A percentile compares a stretch with the other conserved stretches of the same genome.
phyloP scores from a whole-genome alignment of 352 stramenopile species.

The Peronospora tabacina region DNA sequence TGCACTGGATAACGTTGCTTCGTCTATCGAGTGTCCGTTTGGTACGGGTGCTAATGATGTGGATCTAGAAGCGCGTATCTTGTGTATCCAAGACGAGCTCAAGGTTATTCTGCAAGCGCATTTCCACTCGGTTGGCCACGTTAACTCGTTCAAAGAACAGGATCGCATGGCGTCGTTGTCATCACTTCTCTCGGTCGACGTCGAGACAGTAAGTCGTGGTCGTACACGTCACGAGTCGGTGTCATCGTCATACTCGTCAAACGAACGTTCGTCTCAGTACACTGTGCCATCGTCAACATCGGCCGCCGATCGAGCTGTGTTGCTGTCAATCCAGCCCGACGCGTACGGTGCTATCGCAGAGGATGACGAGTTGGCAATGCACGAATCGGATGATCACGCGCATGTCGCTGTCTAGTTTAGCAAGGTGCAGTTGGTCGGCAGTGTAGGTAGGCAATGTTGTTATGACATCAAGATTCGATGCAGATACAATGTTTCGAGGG shows the following conservation, averaged over 20 bases:
- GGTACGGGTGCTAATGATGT: conserved; percentile 32
- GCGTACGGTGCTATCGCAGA: conserved; percentile 34
- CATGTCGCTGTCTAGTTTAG: conserved; percentile 29
- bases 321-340: conserved; percentile 30
- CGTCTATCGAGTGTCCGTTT: conserved; percentile 47
- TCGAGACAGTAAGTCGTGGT: conserved; percentile 24
- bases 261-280: conserved; percentile 29
- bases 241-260: conserved; percentile 43
- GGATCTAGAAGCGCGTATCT: conserved; percentile 35
- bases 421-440: conserved; percentile 4
- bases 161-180: conserved; percentile 41
- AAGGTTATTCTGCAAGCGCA: conserved; percentile 44
- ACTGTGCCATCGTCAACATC: conserved; percentile 30
- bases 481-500: conserved; percentile 3
- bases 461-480: not conserved
- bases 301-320: conserved; percentile 29
- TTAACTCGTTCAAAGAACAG: conserved; percentile 36
- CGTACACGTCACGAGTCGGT: conserved; percentile 29
- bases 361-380: conserved; percentile 24
- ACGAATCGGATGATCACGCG: conserved; percentile 24
- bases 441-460: not conserved
- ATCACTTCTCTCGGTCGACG: conserved; percentile 33
- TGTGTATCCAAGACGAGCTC: conserved; percentile 49
- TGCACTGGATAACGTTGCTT: conserved; percentile 37
- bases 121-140: conserved; percentile 38